phyloP scores from a whole-genome alignment of 2,329 filamentous ascomycete genomes.

The Chrysosporium queenslandicum region DNA sequence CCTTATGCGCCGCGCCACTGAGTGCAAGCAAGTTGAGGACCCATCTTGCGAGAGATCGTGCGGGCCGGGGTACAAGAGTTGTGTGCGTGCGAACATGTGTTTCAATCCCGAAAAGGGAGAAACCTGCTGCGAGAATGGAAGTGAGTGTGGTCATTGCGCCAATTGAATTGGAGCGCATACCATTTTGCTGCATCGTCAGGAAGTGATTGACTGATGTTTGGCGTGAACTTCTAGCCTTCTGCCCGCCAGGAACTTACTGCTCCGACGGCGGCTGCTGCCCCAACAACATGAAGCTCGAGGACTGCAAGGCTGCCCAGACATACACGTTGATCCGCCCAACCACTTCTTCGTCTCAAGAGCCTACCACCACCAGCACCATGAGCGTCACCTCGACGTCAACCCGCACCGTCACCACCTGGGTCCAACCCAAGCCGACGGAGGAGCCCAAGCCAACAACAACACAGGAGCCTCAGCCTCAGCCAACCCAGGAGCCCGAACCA shows the following conservation, averaged over 20 bases:
- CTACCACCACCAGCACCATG: slow-evolving; percentile 4
- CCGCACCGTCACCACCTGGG: background rate
- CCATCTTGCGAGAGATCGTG: slow-evolving; percentile 10
- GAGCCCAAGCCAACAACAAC: background rate
- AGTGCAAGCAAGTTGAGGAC: slow-evolving; percentile 4
- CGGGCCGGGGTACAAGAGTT: slow-evolving; percentile 9
- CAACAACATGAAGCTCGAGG: slow-evolving; percentile 7
- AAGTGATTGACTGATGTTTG: no score
- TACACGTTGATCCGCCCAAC: background rate
- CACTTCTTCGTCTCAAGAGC: background rate
- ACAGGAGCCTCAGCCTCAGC: background rate
- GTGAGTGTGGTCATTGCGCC: no score
- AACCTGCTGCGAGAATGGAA: slow-evolving; percentile 13
- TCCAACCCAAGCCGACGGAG: background rate
- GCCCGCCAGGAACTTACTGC: slow-evolving; percentile 10
- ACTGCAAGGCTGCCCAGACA: slow-evolving; percentile 5
- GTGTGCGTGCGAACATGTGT: slow-evolving; percentile 8
- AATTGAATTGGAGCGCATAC: no score
- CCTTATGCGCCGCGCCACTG: background rate
- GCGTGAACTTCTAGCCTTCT: slow-evolving; percentile 3
- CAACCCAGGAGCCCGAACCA: background rate
- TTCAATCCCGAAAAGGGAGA: slow-evolving; percentile 12
- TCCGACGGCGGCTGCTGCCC: slow-evolving; percentile 9
- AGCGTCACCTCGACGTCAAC: background rate
- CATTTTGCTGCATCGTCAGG: no score